phyloP scores from a whole-genome alignment of 1,284 basidiomycete genomes.

The Cryptococcus amylolentus region DNA sequence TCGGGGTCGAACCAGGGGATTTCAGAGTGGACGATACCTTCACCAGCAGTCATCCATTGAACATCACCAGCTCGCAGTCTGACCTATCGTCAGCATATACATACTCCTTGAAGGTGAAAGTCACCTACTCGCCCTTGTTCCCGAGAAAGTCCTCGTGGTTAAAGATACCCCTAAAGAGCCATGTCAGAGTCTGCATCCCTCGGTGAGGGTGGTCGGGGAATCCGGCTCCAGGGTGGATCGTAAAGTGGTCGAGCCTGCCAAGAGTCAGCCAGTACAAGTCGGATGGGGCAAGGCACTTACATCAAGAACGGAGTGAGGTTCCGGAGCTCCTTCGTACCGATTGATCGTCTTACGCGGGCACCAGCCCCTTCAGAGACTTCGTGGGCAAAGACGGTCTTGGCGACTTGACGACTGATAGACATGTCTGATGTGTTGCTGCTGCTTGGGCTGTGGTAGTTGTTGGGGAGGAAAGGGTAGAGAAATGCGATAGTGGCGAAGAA shows the following conservation, averaged over 20 bases:
- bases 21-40: conserved; percentile 66
- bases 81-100: not conserved
- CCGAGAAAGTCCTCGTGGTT: conserved; percentile 91
- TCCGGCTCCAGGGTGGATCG: conserved; percentile 53
- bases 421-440: too few relatives aligned
- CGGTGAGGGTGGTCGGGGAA: conserved; percentile 55
- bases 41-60: conserved; percentile 91
- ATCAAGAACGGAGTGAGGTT: conserved; percentile 90
- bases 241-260: conserved; percentile 32
- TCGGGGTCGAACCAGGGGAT: conserved; percentile 82
- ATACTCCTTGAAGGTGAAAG: not conserved
- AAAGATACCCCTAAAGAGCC: conserved; percentile 67
- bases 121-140: conserved; percentile 60
- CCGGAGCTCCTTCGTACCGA: conserved; percentile 69
- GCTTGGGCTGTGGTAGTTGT: too few relatives aligned
- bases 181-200: conserved; percentile 72
- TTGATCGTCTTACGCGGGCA: conserved; percentile 81
- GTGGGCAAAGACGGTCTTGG: conserved; percentile 68
- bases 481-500: too few relatives aligned
- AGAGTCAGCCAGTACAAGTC: not conserved
- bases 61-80: conserved; percentile 76
- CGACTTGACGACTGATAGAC: conserved; percentile 47
- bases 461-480: too few relatives aligned
- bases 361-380: conserved; percentile 88
- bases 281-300: conserved; percentile 39